Evolutionary conservation across 2,329 filamentous ascomycete genomes (phyloP), one percentile per base, ranked within the genome.

Genomic region (Colletotrichum limetticola): DNA sequence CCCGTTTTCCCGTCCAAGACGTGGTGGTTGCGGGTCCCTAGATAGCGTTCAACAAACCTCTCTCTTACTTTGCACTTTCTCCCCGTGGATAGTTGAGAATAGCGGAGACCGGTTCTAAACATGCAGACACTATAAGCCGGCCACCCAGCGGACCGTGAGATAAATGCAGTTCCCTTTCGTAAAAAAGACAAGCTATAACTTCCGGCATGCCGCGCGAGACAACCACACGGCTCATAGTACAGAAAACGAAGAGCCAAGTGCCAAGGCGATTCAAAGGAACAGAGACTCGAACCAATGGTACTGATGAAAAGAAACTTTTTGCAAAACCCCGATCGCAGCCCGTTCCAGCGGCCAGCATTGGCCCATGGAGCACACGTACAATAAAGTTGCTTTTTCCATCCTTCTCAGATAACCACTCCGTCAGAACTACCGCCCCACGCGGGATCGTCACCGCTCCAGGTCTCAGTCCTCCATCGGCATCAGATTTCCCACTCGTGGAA

Each of bases 391-490:
- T 49, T 49, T 49, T 49, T 46, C 42, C 16, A 12, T 16, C 14
- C 1, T 9, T 46, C 42, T 46, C 7, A 3, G 26, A 62, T 49
- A 52, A 24, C 26, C 16, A 26, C 11, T 9, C 35, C 28, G 6
- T 16, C 12, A 5, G 2, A 5, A 5, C 11, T 37, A 49, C 62
- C 62, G 57, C 32, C 61, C 60, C 68, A 55, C 30, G 56, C 46
- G 68, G 46, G 11, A 16, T 62, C 64, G 69, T 72, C 65, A 72
- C 69, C 69, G 69, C 69, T 68, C 11, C 58, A 52, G 52, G 69
- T 63, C 58, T 68, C 69, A 58, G n/a, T 37, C 8, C 16, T 26
- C 24, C 46, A n/a, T 35, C n/a, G 26, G 6, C 28, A 32, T 35
- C 37, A 16, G 8, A 46, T 9, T n/a, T 19, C 14, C 19, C 11